A percentile compares a stretch with the other conserved stretches of the same genome.
Conservation (phyloP, 164 flowering plant genomes). For the Santalum album region DNA sequence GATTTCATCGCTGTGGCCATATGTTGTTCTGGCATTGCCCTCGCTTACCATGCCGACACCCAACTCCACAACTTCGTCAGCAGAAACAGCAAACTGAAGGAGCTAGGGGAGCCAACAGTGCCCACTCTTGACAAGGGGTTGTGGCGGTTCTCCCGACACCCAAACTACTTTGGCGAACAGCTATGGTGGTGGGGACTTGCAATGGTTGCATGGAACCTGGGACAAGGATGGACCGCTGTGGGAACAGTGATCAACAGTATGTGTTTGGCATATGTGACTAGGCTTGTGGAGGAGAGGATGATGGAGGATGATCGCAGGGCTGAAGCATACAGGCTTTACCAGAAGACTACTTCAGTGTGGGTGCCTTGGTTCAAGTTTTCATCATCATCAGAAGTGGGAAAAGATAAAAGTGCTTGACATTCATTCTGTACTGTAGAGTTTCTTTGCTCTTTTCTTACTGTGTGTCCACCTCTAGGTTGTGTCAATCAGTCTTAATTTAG, state of each 20-base stretch:
- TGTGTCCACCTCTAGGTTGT: too few relatives aligned
- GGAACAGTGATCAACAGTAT: not conserved
- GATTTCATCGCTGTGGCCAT: not conserved
- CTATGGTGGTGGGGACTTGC: not conserved
- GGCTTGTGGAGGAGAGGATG: not conserved
- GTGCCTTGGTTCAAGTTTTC: not conserved
- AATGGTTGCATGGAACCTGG: not conserved
- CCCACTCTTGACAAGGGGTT: not conserved
- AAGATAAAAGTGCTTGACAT: not conserved
- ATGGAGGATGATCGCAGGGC: not conserved
- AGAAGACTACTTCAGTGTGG: not conserved
- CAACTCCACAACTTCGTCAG: not conserved
- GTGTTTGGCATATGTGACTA: not conserved
- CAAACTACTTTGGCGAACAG: not conserved
- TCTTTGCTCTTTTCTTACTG: too few relatives aligned
- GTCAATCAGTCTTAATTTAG: too few relatives aligned
- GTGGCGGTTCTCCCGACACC: not conserved
- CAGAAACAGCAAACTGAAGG: not conserved
- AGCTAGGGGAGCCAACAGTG: not conserved
- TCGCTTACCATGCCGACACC: not conserved
- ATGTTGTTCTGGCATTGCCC: not conserved
- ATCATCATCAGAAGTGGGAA: not conserved
- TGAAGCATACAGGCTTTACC: not conserved
- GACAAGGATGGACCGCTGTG: not conserved
- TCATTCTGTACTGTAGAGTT: not conserved